Evolutionary conservation across 2,329 filamentous ascomycete genomes (phyloP), one percentile per base, ranked within the genome.

Genomic region (Onygenales sp.): DNA sequence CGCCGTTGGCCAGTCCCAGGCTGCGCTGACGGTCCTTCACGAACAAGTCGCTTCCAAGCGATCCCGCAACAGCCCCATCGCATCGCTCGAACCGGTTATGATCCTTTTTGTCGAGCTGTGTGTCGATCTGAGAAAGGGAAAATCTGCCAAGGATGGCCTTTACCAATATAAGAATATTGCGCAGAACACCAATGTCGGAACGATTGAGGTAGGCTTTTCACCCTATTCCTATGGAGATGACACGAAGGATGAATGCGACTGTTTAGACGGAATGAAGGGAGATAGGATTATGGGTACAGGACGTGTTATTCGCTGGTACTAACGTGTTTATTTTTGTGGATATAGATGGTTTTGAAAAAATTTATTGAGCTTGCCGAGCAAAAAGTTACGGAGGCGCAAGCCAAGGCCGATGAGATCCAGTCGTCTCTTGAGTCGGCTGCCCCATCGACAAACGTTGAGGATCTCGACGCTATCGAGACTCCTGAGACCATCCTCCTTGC

Each of bases 81-180:
- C 86, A 60, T 94, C 91, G 52, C 78, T 98, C 68, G 93, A 98
- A 83, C 93, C 93, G 61, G 92, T 98, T 62, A 97, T 98, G 91
- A 81, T 97, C 74, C 85, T 96, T 62, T 86, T 98, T 68, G 92
- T 98, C 66, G 90, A 97, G 75, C 83, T 97, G 56, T 95, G 88
- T 62, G 93, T 98, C 66, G 92, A 97, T 68, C 84, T 96, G 66
- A 90, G 93, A 77, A 98, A 97, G 77, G 93, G 93, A 65, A 98
- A 98, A 76, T 82, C 93, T 57, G 93, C 92, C 72, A 98, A 98
- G 81, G 93, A 98, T 77, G 93, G 93, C 57, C 81, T 98, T 48
- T 98, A 97, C 73, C 93, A 96, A 73, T 98, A 98, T 82, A 98
- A 98, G 81, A 98, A 98, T 74, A 97, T 96, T 62, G 92, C 91